These are phyloP conservation scores for Monilinia vaccinii-corymbosi DNA, from an alignment of 2,329 filamentous ascomycete genomes.

Conservation along the genomic window DNA sequence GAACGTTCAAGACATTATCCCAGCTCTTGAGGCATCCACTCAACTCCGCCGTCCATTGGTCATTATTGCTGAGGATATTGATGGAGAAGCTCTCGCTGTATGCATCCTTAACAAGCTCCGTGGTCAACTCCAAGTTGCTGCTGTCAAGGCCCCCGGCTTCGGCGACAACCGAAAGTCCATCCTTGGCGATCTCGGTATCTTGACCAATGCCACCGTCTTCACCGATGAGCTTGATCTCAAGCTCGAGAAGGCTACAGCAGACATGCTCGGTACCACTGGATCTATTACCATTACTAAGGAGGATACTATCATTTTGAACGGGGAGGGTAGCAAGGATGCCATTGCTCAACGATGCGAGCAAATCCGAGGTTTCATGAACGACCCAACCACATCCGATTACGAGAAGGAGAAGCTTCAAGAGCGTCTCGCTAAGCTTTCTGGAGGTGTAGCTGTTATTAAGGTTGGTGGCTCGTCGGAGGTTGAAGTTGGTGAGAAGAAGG, in stretches of 20 bases:
- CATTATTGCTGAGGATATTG: conserved; percentile 98
- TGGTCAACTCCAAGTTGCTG: conserved; percentile 95
- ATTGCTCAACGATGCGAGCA: conserved; percentile 97
- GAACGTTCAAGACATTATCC: conserved; percentile 96
- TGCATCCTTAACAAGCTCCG: conserved; percentile 99
- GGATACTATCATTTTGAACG: conserved; percentile 97
- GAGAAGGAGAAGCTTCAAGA: conserved; percentile 99
- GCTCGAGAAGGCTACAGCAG: conserved; percentile 93
- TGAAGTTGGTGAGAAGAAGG: conserved; percentile 99
- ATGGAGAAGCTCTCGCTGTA: conserved; percentile 94
- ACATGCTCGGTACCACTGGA: conserved; percentile 93
- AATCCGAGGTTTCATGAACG: conserved; percentile 92
- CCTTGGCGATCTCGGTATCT: conserved; percentile 88
- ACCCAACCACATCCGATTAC: conserved; percentile 93
- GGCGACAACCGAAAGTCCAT: conserved; percentile 99
- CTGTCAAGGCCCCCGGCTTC: conserved; percentile 98
- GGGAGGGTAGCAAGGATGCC: conserved; percentile 86
- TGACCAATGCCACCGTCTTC: conserved; percentile 97
- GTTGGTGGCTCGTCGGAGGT: conserved; percentile 96
- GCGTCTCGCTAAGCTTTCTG: conserved; percentile 97
- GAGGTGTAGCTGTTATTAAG: conserved; percentile 98
- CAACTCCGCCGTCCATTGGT: conserved; percentile 90
- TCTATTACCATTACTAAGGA: conserved; percentile 99
- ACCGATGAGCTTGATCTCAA: conserved; percentile 97
- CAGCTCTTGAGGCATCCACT: conserved; percentile 92